These are phyloP conservation scores for Clarireedia hainanense DNA, from an alignment of 2,329 filamentous ascomycete genomes.

Conservation along the genomic window DNA sequence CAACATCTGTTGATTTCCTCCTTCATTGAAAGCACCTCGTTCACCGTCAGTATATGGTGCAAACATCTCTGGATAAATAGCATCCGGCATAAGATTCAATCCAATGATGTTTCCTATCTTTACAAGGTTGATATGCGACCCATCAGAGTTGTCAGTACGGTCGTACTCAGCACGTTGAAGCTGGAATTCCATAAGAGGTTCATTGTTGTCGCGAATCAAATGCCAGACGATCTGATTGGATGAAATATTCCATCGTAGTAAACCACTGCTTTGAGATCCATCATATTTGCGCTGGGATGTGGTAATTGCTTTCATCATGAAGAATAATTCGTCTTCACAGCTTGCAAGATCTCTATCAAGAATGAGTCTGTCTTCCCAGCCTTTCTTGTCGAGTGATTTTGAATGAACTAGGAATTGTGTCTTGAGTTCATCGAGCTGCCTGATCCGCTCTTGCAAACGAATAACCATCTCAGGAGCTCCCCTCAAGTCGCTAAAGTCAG, in stretches of 20 bases:
- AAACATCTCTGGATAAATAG: conserved; percentile 94
- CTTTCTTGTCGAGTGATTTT: conserved; percentile 75
- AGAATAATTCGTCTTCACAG: conserved; percentile 96
- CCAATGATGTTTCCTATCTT: conserved; percentile 84
- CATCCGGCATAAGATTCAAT: conserved; percentile 81
- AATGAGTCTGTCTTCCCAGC: conserved; percentile 84
- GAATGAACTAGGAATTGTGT: conserved; percentile 90
- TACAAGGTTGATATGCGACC: conserved; percentile 88
- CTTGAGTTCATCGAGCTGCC: conserved; percentile 93
- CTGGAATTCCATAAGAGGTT: conserved; percentile 88
- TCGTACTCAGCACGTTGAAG: conserved; percentile 87
- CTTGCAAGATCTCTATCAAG: conserved; percentile 82
- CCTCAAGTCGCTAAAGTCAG: conserved; percentile 93
- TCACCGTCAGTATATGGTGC: conserved; percentile 73
- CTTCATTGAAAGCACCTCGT: conserved; percentile 42
- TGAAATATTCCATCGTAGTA: conserved; percentile 89
- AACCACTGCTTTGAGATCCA: conserved; percentile 63
- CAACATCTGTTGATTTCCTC: conserved; percentile 73
- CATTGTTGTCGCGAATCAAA: conserved; percentile 76
- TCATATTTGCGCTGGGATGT: conserved; percentile 86
- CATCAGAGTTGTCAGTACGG: conserved; percentile 92
- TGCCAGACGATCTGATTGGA: conserved; percentile 97
- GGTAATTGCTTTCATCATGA: conserved; percentile 99
- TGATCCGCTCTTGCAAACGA: conserved; percentile 83
- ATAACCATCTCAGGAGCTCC: conserved; percentile 91